These are phyloP conservation scores for Magnolia officinalis DNA, from an alignment of 164 flowering plant species.

Conservation along the genomic window DNA sequence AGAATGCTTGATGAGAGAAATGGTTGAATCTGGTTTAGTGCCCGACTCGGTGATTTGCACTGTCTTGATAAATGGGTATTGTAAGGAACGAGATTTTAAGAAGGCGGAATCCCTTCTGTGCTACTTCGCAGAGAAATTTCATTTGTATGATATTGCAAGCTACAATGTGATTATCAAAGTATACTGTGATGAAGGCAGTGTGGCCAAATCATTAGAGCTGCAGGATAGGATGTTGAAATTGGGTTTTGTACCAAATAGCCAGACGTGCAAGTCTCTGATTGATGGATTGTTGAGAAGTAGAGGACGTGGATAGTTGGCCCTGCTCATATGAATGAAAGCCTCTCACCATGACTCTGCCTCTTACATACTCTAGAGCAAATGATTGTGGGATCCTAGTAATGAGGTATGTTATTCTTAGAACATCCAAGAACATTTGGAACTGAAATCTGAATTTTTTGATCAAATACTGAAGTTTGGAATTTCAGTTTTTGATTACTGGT, in stretches of 20 bases:
- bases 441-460: no score
- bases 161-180: constrained; percentile 46
- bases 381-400: background rate
- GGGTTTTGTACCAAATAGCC: constrained; percentile 60
- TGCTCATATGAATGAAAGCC: constrained; percentile 10
- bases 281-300: constrained; percentile 44
- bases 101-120: constrained; percentile 58
- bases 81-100: constrained; percentile 39
- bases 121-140: constrained; percentile 48
- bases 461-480: no score
- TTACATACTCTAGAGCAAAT: background rate
- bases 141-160: constrained; percentile 48
- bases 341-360: background rate
- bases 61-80: constrained; percentile 55
- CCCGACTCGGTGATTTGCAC: constrained; percentile 56
- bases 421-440: no score
- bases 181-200: constrained; percentile 41
- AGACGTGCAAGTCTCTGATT: constrained; percentile 63
- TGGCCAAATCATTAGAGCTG: constrained; percentile 44
- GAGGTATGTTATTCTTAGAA: background rate
- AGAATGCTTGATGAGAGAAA: constrained; percentile 52
- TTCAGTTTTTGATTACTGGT: no score
- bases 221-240: constrained; percentile 63
- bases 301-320: background rate
- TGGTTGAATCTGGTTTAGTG: constrained; percentile 46